phyloP scores from a whole-genome alignment of 257 asterid genomes.

The Ajuga chamaepitys region DNA sequence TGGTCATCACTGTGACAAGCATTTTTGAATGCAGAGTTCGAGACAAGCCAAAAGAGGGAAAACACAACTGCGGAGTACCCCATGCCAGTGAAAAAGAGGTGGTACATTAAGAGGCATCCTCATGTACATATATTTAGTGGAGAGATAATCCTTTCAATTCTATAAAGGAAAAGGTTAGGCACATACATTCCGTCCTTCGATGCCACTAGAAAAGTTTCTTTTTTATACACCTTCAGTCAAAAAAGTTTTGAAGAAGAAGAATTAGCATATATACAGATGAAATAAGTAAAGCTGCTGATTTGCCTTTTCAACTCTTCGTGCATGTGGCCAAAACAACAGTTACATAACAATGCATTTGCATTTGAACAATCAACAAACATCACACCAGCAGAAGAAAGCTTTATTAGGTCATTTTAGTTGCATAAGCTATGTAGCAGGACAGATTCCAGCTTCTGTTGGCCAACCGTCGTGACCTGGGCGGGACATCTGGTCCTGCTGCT shows the following conservation, averaged over 20 bases:
- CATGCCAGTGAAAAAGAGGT: neutral
- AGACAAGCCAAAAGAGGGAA: neutral
- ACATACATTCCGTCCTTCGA: neutral
- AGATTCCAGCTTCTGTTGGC: too few species aligned
- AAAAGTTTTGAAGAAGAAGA: constrained; percentile 4
- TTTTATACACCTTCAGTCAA: neutral
- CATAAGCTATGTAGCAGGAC: neutral
- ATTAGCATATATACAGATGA: neutral
- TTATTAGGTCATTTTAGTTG: neutral
- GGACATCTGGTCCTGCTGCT: too few species aligned
- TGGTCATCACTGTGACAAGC: neutral
- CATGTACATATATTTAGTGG: neutral
- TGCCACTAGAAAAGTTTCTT: neutral
- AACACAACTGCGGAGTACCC: neutral
- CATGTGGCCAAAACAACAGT: constrained; percentile 1
- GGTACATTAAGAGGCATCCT: constrained; percentile 6
- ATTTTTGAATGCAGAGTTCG: neutral
- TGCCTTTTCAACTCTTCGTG: neutral
- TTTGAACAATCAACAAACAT: constrained; percentile 8
- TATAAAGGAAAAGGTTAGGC: neutral
- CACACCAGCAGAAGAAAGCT: neutral
- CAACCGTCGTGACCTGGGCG: too few species aligned
- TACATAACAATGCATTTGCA: neutral
- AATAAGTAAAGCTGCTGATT: neutral
- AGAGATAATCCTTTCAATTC: neutral